phyloP scores from a whole-genome alignment of 1,139 yeast species.

The Pichia cactophila region DNA sequence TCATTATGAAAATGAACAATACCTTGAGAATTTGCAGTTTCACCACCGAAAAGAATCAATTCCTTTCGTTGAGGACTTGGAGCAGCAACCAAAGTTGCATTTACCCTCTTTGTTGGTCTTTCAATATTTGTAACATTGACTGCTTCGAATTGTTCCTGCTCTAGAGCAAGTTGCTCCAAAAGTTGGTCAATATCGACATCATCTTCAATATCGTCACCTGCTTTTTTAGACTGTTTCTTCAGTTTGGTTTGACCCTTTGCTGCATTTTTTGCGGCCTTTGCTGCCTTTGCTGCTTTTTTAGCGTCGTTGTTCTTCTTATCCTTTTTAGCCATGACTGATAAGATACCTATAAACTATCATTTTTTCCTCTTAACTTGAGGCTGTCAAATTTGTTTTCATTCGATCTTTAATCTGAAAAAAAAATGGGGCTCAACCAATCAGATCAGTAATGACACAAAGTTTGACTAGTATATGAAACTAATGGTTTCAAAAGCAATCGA shows the following conservation, averaged over 20 bases:
- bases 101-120: constrained; percentile 63
- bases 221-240: constrained; percentile 69
- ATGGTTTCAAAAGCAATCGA: too few relatives aligned
- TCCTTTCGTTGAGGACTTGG: constrained; percentile 75
- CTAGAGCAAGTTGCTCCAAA: constrained; percentile 66
- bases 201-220: constrained; percentile 66
- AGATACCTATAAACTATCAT: neutral
- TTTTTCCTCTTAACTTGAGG: too few relatives aligned
- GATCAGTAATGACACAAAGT: too few relatives aligned
- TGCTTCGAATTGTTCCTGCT: constrained; percentile 73
- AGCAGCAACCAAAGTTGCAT: constrained; percentile 66
- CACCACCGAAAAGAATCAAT: constrained; percentile 85
- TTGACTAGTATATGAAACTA: too few relatives aligned
- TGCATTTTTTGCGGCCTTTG: constrained; percentile 69
- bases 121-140: constrained; percentile 51
- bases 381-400: too few relatives aligned
- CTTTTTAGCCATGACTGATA: constrained; percentile 66
- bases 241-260: constrained; percentile 66
- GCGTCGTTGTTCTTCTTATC: constrained; percentile 81
- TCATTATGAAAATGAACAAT: constrained; percentile 77
- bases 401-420: neutral
- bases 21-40: constrained; percentile 42
- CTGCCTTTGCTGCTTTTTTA: constrained; percentile 82
- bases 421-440: neutral
- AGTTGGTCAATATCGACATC: constrained; percentile 85